Base-by-base conservation (phyloP, 2,329 filamentous ascomycete genomes). In the Colletotrichum gloeosporioides region DNA sequence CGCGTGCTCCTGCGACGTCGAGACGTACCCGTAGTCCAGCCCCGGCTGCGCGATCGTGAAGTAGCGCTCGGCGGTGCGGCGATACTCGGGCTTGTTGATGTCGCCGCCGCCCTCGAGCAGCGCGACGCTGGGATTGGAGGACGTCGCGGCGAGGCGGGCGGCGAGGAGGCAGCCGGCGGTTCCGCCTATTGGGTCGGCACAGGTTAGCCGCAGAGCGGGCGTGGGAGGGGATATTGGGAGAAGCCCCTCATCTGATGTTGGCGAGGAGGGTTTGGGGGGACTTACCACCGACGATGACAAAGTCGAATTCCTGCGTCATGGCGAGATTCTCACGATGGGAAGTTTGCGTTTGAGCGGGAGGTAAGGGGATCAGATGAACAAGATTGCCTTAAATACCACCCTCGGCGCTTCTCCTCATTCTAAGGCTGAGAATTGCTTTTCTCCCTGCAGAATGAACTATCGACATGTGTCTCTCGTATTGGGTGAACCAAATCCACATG, bases 161-260 rank as follows among this genome's bases (percentile, higher is more conserved):
- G 92, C 92, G 16, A 93, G 80, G 2, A 89, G 84, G 65, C 89
- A 89, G 9, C 92, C 92, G 9, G 92, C 87, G 3, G 92, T 90
- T n/a, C 92, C 92, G 76, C 87, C 91, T 91, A 74, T 44, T 8
- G 10, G 12, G 16, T 57, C 25, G 25, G 25, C 12, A 18, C 6
- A 53, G 29, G 72, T 74, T 27, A 74, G 72, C 18, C 18, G 39
- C 5, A 49, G 39, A 12, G 5, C 3, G 5, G 9, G 39, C 12
- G 3, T 49, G 39, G 3, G 39, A 49, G 39, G 18, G 6, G 39
- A 49, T 49, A 0, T 49, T 44, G 18, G 39, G 9, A n/a, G 39
- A 44, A n/a, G 0, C 16, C 57, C 57, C 27, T 61, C 15, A 12
- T 61, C 57, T n/a, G 16, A 31, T 53, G 62, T 15, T 55, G 12